Conservation (phyloP, 345 rosid genomes). For the Acer campestre region DNA sequence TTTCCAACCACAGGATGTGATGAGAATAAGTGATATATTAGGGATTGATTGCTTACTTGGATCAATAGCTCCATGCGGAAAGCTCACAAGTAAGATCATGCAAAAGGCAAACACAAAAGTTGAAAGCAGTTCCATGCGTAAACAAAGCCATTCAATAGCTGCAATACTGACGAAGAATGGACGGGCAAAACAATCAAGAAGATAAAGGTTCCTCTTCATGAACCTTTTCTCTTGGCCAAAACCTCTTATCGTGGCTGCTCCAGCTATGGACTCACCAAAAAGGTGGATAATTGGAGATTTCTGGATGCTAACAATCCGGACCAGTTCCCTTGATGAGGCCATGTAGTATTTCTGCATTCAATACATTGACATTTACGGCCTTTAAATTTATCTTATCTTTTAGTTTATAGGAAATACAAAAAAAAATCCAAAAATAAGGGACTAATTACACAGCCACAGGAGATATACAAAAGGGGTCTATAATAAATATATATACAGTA, state of each 20-base stretch:
- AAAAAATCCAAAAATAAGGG: background rate
- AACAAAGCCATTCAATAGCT: slow-evolving; percentile 99
- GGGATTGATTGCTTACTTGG: slow-evolving; percentile 69
- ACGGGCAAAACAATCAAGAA: slow-evolving; percentile 97
- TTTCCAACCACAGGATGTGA: background rate
- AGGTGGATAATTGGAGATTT: slow-evolving; percentile 97
- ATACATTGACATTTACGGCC: slow-evolving; percentile 2
- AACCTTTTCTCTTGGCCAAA: slow-evolving; percentile 97
- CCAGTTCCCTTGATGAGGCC: slow-evolving; percentile 98
- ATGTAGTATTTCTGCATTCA: slow-evolving; percentile 94
- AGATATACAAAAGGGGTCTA: background rate
- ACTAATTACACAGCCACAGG: background rate
- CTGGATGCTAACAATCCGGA: slow-evolving; percentile 98
- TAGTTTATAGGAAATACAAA: background rate
- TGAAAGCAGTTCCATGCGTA: slow-evolving; percentile 97
- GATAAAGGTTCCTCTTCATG: slow-evolving; percentile 95
- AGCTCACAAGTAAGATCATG: slow-evolving; percentile 96
- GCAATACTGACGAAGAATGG: slow-evolving; percentile 98
- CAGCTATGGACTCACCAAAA: slow-evolving; percentile 98
- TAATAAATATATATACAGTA: background rate
- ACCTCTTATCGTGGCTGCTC: slow-evolving; percentile 99
- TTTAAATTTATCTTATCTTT: background rate
- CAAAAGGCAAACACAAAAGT: slow-evolving; percentile 97
- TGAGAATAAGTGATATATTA: background rate
- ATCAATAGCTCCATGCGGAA: slow-evolving; percentile 93